Evolutionary conservation across 331 rosid genomes (phyloP), one percentile per base, ranked within the genome.

Genomic region (Ulmus americana): DNA sequence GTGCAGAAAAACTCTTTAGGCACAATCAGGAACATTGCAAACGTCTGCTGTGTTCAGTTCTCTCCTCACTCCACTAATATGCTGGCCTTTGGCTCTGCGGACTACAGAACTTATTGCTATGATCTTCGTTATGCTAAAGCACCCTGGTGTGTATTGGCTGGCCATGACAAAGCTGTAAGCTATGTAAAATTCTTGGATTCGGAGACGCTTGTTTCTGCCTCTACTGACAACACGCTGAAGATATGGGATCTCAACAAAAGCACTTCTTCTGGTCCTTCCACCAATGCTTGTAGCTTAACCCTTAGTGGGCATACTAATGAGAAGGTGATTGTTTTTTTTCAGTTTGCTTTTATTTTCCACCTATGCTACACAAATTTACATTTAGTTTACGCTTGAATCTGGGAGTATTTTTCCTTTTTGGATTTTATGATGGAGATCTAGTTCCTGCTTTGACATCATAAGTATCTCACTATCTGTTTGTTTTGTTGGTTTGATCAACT

Each of bases 31-130:
- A 89, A 70, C 76, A 69, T 74, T 78, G 96, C 96, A 56, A 88
- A 86, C 67, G 96, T 92, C 63, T 92, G 96, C 84, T 88, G 97
- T 61, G 96, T 92, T 70, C 96, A 92, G 68, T 92, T 92, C 81
- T 92, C 97, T 74, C 43, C 91, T 51, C 88, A 88, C 76, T 92
- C 91, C 77, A 83, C 88, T 50, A 82, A 90, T 70, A 77, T 84
- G 62, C 76, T 90, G 72, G 82, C 90, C 49, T 83, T 86, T 20
- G 96, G 96, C 53, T 86, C 85, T 69, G 90, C 95, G 0, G 89
- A 90, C 72, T 90, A 78, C 77, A 74, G 70, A 69, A 90, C 86
- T 41, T 90, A 86, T 70, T 90, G 91, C 83, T 90, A 82, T 70
- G 96, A 90, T 83, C 83, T 86, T 65, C 91, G 95, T 13, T 81